phyloP scores from a whole-genome alignment of 208 protist species.

The Trypanosoma cruzi region DNA sequence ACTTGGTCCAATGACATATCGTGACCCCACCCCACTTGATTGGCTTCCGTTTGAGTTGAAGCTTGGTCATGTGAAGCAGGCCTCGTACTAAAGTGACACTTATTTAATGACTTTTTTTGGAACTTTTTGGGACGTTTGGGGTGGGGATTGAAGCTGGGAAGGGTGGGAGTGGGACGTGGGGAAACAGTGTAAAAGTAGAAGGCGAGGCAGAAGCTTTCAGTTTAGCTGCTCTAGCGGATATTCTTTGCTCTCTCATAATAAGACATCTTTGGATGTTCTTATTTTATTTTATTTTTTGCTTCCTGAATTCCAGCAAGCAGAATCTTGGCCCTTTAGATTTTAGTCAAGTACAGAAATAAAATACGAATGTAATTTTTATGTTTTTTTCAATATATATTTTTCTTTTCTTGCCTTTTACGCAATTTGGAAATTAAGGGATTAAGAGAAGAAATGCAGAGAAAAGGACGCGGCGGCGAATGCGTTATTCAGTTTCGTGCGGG shows the following conservation, averaged over 20 bases:
- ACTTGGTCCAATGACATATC: constrained; percentile 70
- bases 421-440: constrained; percentile 2
- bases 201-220: constrained; percentile 13
- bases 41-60: constrained; percentile 92
- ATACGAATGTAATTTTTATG: neutral
- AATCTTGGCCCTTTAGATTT: neutral
- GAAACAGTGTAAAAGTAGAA: constrained; percentile 22
- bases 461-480: constrained; percentile 13
- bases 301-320: constrained; percentile 8
- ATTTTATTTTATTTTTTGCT: constrained; percentile 27
- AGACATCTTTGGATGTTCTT: neutral
- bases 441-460: neutral
- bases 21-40: constrained; percentile 87
- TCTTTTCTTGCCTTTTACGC: constrained; percentile 22
- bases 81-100: constrained; percentile 74
- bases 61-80: constrained; percentile 89
- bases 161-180: too few relatives aligned
- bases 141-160: too few relatives aligned
- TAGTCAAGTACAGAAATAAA: constrained; percentile 20
- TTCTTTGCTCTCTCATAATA: constrained; percentile 24
- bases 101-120: constrained; percentile 14
- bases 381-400: constrained; percentile 23
- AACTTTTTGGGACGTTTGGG: too few relatives aligned
- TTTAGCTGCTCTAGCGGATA: constrained; percentile 22
- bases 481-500: constrained; percentile 74